These are phyloP conservation scores for Porphyrellus sp. DNA, from an alignment of 1,284 basidiomycete species.

Conservation along the genomic window DNA sequence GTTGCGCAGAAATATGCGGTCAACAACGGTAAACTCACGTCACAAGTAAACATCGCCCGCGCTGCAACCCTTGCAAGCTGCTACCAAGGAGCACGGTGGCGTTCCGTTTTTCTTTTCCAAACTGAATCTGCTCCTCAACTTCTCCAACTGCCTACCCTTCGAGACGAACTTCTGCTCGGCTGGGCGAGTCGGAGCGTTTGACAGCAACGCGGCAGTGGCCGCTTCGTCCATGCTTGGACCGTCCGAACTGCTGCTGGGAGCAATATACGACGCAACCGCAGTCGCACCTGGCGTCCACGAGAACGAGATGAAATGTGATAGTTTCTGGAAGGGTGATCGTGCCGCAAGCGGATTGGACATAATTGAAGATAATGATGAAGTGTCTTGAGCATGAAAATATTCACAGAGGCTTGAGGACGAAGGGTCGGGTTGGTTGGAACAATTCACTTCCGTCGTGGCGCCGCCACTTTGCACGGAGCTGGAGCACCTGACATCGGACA, in stretches of 20 bases:
- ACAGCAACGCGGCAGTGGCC: conserved; percentile 17
- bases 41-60: conserved; percentile 43
- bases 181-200: conserved; percentile 13
- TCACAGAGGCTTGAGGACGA: conserved; percentile 21
- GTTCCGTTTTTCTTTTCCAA: conserved; percentile 38
- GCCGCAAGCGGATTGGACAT: conserved; percentile 52
- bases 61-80: conserved; percentile 44
- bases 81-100: conserved; percentile 32
- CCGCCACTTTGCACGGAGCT: conserved; percentile 19
- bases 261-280: conserved; percentile 29
- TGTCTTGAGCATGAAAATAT: conserved; percentile 26
- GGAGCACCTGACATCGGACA: conserved; percentile 36
- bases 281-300: conserved; percentile 49
- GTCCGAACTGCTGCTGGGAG: conserved; percentile 28
- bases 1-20: conserved; percentile 2
- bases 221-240: conserved; percentile 16
- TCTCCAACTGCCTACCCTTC: conserved; percentile 61
- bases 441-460: conserved; percentile 28
- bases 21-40: conserved; percentile 27
- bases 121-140: conserved; percentile 52
- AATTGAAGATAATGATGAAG: conserved; percentile 42
- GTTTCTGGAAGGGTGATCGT: conserved; percentile 42
- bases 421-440: conserved; percentile 2
- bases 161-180: conserved; percentile 47
- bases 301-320: conserved; percentile 58